phyloP scores from a whole-genome alignment of 805 yeast genomes.

The Yarrowia deformans region DNA sequence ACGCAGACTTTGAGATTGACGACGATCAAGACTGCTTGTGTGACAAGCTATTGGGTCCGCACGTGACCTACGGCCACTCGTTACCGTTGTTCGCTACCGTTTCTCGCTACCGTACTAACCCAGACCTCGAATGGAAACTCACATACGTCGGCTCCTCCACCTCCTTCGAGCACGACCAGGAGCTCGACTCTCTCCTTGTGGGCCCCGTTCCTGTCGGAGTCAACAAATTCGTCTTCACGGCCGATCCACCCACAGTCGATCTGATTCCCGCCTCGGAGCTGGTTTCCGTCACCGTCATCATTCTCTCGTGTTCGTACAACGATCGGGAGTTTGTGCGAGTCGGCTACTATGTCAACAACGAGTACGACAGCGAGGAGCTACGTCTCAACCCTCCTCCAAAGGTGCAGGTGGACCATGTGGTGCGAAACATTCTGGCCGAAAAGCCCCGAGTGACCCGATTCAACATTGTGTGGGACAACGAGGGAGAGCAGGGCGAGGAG shows the following conservation, averaged over 20 bases:
- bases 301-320: constrained; percentile 90
- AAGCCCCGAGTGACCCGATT: constrained; percentile 97
- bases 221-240: constrained; percentile 88
- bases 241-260: constrained; percentile 97
- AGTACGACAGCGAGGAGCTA: constrained; percentile 90
- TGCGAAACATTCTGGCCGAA: constrained; percentile 92
- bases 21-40: too few species aligned
- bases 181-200: constrained; percentile 91
- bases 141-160: constrained; percentile 97
- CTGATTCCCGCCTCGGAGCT: constrained; percentile 94
- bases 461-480: constrained; percentile 96
- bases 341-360: constrained; percentile 97
- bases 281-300: constrained; percentile 92
- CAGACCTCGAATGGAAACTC: constrained; percentile 94
- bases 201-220: constrained; percentile 99
- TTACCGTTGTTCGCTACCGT: too few species aligned
- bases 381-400: constrained; percentile 93
- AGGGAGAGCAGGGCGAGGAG: constrained; percentile 62
- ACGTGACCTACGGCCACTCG: too few species aligned
- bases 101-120: background rate
- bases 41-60: too few species aligned
- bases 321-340: constrained; percentile 96
- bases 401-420: constrained; percentile 93
- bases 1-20: too few species aligned
- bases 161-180: constrained; percentile 95